Base-by-base conservation (phyloP, 805 yeast species). In the Hanseniaspora singularis region DNA sequence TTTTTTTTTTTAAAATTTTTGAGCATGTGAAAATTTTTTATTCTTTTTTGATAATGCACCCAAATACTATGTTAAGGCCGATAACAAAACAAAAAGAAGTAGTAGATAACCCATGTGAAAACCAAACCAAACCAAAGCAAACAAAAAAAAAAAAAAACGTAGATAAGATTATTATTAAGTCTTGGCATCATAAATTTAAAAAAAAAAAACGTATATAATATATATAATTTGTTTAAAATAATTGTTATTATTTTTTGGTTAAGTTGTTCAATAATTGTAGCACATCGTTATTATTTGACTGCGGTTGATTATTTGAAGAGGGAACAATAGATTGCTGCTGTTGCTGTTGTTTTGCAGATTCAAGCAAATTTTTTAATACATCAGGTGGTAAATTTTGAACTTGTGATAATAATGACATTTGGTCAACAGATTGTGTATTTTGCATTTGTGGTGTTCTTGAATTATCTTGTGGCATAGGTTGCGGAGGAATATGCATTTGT, bases 351-450 rank as follows among this genome's bases (percentile, higher is more conserved):
- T 63, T 65, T 3, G 64, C 64, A 48, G 57, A 55, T 6, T 59
- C 53, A 16, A 62, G 47, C 32, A 63, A 49, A 44, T 52, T 57
- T 6, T 63, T 55, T 4, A 62, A 59, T 18, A 61, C 62, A 41
- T 57, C 57, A 37, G 65, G 64, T 12, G 66, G 66, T 19, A 62
- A 44, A 39, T 57, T 61, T 51, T 63, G 65, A 23, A 62, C 54
- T 4, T 64, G 63, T 31, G 61, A 49, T 9, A 62, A 40, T 27
- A 63, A 48, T 46, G 60, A 64, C 31, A 56, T 58, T 50, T 63
- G 65, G 33, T 58, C 55, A 6, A 20, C 58, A 54, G 55, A 44
- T 50, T 57, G 16, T 52, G 53, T n/a, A 28, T 54, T 57, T 10
- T 55, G 56, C 20, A 56, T 53, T 30, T 54, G 49, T 10, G 58